A percentile compares a stretch with the other conserved stretches of the same genome.
phyloP scores from a whole-genome alignment of 306 rosid species.

The Mimosa bimucronata region DNA sequence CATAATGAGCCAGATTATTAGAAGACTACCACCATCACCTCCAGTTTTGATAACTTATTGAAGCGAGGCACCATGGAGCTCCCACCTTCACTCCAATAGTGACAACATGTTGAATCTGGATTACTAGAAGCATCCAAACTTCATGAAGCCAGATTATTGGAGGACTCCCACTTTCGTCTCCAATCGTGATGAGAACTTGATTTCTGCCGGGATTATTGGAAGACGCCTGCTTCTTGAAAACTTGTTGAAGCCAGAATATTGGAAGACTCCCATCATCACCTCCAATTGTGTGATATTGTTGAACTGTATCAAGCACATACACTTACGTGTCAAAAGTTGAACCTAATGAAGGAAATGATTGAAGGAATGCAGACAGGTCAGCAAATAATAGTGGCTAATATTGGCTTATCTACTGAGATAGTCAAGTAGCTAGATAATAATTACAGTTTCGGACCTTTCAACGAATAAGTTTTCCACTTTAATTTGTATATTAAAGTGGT shows the following conservation, averaged over 20 bases:
- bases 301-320: slow-evolving; percentile 31
- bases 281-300: slow-evolving; percentile 42
- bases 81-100: slow-evolving; percentile 56
- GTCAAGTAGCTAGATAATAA: not conserved
- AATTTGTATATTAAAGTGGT: slow-evolving; percentile 35
- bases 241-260: not conserved
- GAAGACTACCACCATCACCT: slow-evolving; percentile 52
- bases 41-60: slow-evolving; percentile 42
- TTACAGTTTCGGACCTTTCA: slow-evolving; percentile 13
- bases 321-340: slow-evolving; percentile 30
- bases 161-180: slow-evolving; percentile 52
- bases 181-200: slow-evolving; percentile 34
- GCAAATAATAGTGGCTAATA: not conserved
- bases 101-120: slow-evolving; percentile 31
- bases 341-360: slow-evolving; percentile 11
- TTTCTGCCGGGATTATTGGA: not conserved
- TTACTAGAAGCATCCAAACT: not conserved
- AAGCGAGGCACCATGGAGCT: slow-evolving; percentile 33
- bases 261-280: slow-evolving; percentile 50
- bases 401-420: slow-evolving; percentile 13
- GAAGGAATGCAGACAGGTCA: slow-evolving; percentile 14
- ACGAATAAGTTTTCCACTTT: slow-evolving; percentile 35
- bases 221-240: not conserved
- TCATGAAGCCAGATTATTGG: not conserved
- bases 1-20: slow-evolving; percentile 25